Evolutionary conservation across 306 rosid genomes (phyloP).

Genomic region (Lagenaria siceraria): DNA sequence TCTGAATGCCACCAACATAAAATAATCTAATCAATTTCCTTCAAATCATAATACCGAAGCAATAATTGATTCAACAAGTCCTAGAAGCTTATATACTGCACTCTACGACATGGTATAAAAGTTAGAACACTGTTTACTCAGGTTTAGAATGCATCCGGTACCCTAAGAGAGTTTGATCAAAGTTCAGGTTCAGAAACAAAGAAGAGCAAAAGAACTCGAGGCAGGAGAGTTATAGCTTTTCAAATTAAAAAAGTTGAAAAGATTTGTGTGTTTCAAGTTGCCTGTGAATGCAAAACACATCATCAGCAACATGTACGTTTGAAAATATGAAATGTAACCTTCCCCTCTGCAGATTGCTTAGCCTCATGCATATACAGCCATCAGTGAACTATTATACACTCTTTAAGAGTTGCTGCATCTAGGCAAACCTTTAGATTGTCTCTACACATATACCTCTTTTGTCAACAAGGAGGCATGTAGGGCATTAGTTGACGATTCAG

Average conservation of each 20-base stretch:
- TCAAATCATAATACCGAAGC: neutral
- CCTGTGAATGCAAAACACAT: neutral
- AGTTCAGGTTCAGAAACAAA: neutral
- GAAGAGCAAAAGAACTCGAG: neutral
- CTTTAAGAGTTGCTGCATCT: neutral
- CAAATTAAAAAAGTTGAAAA: neutral
- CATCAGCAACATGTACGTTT: neutral
- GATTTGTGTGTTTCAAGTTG: neutral
- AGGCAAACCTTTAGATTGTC: neutral
- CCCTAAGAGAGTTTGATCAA: neutral
- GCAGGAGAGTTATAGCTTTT: neutral
- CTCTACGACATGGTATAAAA: neutral
- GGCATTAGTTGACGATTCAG: neutral
- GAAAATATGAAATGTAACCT: neutral
- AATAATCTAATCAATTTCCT: neutral
- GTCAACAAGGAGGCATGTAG: neutral
- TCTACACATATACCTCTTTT: neutral
- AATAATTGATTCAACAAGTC: neutral
- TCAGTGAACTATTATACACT: neutral
- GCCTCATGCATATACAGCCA: neutral
- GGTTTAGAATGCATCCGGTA: neutral
- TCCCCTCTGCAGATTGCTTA: neutral
- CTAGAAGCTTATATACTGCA: neutral
- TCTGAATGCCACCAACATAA: neutral
- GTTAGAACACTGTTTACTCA: neutral